Evolutionary conservation across 2,329 filamentous ascomycete species (phyloP), one percentile per base, ranked within the genome.

Genomic region (Colletotrichum lentis): DNA sequence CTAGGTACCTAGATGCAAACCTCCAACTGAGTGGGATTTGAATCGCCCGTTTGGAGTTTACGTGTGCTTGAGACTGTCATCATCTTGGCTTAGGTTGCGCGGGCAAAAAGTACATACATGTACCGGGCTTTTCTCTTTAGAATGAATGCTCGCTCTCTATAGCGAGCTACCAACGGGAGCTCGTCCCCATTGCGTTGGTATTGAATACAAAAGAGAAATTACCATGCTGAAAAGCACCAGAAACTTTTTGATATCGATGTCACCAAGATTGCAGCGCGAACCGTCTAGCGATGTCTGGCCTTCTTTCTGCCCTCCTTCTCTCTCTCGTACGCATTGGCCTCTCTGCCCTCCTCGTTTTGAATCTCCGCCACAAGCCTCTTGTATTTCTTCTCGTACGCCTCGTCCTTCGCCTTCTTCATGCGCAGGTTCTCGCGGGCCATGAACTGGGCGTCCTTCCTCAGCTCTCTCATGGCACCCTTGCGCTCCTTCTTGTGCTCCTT

Each of bases 321-420:
- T 74, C 91, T 86, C 81, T 96, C 94, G 85, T 98, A 98, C 56
- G 86, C 87, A 80, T 98, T 98, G 50, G 88, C 86, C 79, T 96
- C 94, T 67, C 86, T 84, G 1, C 95, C 95, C 79, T 97, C 96
- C 81, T 97, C 91, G 73, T 91, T 93, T 82, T 99, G 95, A 74
- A 99, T 97, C 85, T 97, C 94, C 11, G 94, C 92, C 73, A 98
- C 89, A 69, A 99, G 84, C 72, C 91, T 88, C 85, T 91, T 92
- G 84, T 95, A 97, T 86, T 98, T 98, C 85, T 92, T 92, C 84
- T 98, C 95, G 84, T 99, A 98, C 72, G 92, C 94, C 66, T 88
- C 88, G 83, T 98, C 96, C 82, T 89, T 90, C 82, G 92, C 92
- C 86, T 94, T 97, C 89, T 98, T 98, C 83, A 96, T 86, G 74